phyloP scores from a whole-genome alignment of 768 basidiomycete species.

The Macrolepiota albuminosa region DNA sequence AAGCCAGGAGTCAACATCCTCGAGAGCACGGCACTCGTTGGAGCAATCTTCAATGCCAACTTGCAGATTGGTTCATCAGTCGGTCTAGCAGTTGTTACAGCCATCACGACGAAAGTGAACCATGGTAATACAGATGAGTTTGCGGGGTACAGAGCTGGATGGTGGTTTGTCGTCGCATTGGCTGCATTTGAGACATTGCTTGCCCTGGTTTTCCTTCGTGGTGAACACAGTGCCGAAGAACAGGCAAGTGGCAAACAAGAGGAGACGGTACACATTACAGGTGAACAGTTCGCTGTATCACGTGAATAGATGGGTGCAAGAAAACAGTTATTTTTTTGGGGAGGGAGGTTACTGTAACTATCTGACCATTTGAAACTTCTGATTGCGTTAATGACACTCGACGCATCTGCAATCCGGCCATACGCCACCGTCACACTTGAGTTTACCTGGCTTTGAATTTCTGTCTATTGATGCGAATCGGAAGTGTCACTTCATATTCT shows the following conservation, averaged over 20 bases:
- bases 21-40: constrained; percentile 25
- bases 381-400: too few species aligned
- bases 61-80: constrained; percentile 46
- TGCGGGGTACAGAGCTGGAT: constrained; percentile 11
- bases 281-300: too few species aligned
- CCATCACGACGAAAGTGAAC: constrained; percentile 28
- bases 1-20: constrained; percentile 34
- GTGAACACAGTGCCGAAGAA: not conserved
- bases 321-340: too few species aligned
- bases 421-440: too few species aligned
- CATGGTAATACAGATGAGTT: not conserved
- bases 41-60: constrained; percentile 52
- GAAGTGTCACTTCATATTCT: too few species aligned
- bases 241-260: not conserved
- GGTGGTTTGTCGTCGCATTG: constrained; percentile 14
- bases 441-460: too few species aligned
- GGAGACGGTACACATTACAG: too few species aligned
- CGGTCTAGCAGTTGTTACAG: constrained; percentile 36
- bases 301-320: too few species aligned
- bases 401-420: too few species aligned
- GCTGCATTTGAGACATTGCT: constrained; percentile 13
- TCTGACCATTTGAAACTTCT: too few species aligned
- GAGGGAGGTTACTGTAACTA: too few species aligned
- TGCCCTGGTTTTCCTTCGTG: not conserved
- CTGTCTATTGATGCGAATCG: too few species aligned